These are phyloP conservation scores for Pyronema omphalodes DNA, from an alignment of 495 filamentous ascomycete species.

Conservation along the genomic window DNA sequence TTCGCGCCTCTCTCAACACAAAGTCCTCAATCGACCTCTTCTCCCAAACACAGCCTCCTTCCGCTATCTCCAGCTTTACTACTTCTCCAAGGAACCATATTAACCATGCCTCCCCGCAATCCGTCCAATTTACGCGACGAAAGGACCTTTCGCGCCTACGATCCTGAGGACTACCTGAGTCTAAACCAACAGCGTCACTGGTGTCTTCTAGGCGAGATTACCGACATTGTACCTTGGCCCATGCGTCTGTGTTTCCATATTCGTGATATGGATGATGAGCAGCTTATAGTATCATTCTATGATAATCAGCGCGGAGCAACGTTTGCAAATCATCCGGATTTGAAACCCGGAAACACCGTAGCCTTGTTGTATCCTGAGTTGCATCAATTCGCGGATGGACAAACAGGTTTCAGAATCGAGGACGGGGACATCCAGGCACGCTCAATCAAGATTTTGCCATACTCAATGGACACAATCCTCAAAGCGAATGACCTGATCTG, in stretches of 20 bases:
- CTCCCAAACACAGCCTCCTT: no score
- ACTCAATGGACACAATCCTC: background rate
- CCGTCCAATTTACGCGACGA: no score
- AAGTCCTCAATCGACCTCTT: no score
- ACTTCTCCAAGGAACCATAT: no score
- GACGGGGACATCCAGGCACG: background rate
- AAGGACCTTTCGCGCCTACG: no score
- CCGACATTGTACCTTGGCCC: background rate
- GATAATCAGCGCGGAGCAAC: background rate
- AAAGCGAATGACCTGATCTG: background rate
- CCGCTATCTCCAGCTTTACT: no score
- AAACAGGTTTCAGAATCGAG: background rate
- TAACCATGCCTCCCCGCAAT: no score
- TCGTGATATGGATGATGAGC: background rate
- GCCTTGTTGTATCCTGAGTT: background rate
- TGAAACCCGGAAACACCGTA: background rate
- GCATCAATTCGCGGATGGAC: background rate
- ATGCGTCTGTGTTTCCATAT: background rate
- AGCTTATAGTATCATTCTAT: background rate
- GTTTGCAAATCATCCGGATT: background rate
- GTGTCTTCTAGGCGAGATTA: background rate
- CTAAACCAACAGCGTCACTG: background rate
- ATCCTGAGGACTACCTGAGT: no score
- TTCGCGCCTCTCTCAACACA: no score
- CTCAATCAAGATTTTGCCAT: background rate